Conservation (phyloP, 2,329 filamentous ascomycete genomes). For the Venturia effusa region DNA sequence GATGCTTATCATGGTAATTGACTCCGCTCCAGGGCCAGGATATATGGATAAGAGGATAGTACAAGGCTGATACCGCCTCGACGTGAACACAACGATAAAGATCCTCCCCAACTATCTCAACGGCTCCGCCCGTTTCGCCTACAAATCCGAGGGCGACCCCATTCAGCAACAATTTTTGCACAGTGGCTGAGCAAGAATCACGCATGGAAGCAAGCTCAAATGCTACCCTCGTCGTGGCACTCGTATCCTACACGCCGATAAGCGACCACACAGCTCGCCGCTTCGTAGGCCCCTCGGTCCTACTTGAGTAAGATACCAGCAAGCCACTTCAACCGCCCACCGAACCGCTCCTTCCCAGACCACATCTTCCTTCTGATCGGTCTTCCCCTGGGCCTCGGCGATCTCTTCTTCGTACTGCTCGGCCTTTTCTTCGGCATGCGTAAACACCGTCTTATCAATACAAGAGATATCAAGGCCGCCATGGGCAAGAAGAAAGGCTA, state of each 20-base stretch:
- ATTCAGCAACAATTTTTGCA: constrained; percentile 30
- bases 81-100: constrained; percentile 18
- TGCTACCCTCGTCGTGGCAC: constrained; percentile 26
- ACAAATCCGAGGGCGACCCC: constrained; percentile 23
- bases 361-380: constrained; percentile 30
- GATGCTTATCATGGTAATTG: constrained; percentile 24
- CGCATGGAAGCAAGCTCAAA: constrained; percentile 28
- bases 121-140: constrained; percentile 20
- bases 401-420: constrained; percentile 26
- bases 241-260: constrained; percentile 22
- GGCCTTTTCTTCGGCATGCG: constrained; percentile 32
- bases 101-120: constrained; percentile 26
- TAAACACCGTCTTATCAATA: constrained; percentile 26
- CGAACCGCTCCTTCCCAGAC: constrained; percentile 18
- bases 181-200: constrained; percentile 27
- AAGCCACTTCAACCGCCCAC: constrained; percentile 25
- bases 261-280: constrained; percentile 19
- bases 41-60: not conserved
- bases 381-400: constrained; percentile 28
- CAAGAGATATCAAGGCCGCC: constrained; percentile 20
- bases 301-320: constrained; percentile 24
- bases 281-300: constrained; percentile 27
- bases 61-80: too few relatives aligned
- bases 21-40: not conserved
- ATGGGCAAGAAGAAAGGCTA: constrained; percentile 28